phyloP scores from a whole-genome alignment of 345 rosid species.

The Isatis tinctoria region DNA sequence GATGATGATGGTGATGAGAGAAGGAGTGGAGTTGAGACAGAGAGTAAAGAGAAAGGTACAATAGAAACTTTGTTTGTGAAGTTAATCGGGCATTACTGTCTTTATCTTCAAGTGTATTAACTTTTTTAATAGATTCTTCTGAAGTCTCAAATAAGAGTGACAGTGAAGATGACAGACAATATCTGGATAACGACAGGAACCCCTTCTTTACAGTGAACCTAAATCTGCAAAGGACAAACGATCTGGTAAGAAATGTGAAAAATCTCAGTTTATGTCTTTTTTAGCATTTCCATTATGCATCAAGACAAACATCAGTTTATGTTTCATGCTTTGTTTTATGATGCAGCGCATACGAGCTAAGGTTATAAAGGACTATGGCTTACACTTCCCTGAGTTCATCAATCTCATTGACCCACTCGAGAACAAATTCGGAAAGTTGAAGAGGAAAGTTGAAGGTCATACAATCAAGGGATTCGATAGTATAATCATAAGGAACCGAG shows the following conservation, averaged over 20 bases:
- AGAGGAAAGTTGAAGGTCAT: not conserved
- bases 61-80: not conserved
- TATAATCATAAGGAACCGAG: not conserved
- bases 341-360: not conserved
- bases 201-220: conserved; percentile 8
- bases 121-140: not conserved
- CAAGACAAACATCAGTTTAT: not conserved
- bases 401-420: not conserved
- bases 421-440: not conserved
- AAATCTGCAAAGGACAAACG: not conserved
- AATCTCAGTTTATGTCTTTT: not conserved
- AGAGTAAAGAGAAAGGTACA: conserved; percentile 7
- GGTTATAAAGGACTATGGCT: not conserved
- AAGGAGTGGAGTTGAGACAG: not conserved
- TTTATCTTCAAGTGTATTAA: not conserved
- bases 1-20: not conserved
- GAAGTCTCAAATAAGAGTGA: not conserved
- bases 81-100: not conserved
- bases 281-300: not conserved
- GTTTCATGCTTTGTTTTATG: not conserved
- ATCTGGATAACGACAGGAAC: conserved; percentile 1
- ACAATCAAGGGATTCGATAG: not conserved
- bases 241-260: not conserved
- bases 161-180: not conserved
- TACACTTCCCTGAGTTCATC: not conserved